These are phyloP conservation scores for Phaseolus coccineus DNA, from an alignment of 331 rosid species.

Conservation along the genomic window DNA sequence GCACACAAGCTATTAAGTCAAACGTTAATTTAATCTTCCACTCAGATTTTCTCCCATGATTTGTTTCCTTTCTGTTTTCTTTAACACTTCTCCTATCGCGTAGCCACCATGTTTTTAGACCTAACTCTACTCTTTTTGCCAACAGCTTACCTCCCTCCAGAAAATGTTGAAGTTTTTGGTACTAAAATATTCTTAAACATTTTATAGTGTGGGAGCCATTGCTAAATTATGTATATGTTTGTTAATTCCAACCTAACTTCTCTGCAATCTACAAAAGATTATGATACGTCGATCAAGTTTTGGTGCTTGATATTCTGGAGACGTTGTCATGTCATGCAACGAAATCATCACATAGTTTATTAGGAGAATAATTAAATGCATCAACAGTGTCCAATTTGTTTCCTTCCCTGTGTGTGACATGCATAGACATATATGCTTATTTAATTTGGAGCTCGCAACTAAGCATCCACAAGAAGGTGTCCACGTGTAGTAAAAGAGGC, in stretches of 20 bases:
- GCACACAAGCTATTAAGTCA: slow-evolving; percentile 39
- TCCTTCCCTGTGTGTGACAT: slow-evolving; percentile 24
- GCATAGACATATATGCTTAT: neutral
- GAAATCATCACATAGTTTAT: slow-evolving; percentile 14
- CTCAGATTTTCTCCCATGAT: slow-evolving; percentile 46
- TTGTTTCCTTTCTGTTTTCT: neutral
- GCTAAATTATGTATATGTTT: neutral
- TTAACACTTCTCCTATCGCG: slow-evolving; percentile 13
- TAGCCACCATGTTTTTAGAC: slow-evolving; percentile 22
- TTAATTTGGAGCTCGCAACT: slow-evolving; percentile 28
- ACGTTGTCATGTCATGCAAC: slow-evolving; percentile 38
- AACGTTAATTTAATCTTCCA: slow-evolving; percentile 53
- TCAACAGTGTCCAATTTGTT: neutral
- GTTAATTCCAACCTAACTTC: slow-evolving; percentile 25
- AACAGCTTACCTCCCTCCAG: slow-evolving; percentile 24
- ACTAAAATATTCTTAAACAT: neutral
- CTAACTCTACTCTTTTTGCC: slow-evolving; percentile 40
- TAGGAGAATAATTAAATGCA: neutral
- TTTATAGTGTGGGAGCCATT: slow-evolving; percentile 2
- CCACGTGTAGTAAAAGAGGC: slow-evolving; percentile 48
- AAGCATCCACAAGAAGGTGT: slow-evolving; percentile 38
- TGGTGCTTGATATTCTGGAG: slow-evolving; percentile 49
- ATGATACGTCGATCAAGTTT: slow-evolving; percentile 47
- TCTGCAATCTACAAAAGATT: slow-evolving; percentile 7
- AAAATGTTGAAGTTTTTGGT: neutral